Conservation (phyloP, 2,329 filamentous ascomycete species). For the Aspergillus carbonarius region DNA sequence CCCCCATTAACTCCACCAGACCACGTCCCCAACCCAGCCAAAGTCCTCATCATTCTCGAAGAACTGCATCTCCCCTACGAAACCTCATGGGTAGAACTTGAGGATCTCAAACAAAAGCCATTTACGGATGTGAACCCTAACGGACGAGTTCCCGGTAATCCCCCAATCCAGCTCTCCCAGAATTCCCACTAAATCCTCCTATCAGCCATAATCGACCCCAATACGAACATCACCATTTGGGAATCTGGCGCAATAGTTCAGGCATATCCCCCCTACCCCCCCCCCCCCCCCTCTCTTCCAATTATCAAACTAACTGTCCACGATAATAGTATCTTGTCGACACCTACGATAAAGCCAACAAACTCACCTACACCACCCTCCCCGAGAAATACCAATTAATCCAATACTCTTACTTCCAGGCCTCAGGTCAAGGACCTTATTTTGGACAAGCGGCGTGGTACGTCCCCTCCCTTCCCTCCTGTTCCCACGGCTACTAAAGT, state of each 20-base stretch:
- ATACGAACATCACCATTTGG: neutral
- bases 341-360: neutral
- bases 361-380: neutral
- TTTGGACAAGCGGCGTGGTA: neutral
- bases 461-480: neutral
- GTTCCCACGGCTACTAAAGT: no score
- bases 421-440: neutral
- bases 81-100: neutral
- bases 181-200: neutral
- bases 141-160: neutral
- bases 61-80: neutral
- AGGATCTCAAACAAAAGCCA: neutral
- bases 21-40: conserved; percentile 1
- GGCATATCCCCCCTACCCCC: neutral
- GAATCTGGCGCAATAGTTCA: neutral
- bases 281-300: neutral
- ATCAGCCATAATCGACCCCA: neutral
- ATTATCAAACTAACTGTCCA: neutral
- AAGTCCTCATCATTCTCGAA: conserved; percentile 1
- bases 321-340: neutral
- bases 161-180: neutral
- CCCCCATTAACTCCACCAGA: neutral
- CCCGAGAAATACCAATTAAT: neutral
- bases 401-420: conserved; percentile 1
- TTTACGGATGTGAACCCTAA: conserved; percentile 1